Base-by-base conservation (phyloP, 306 rosid genomes). In the Prinsepia uniflora region DNA sequence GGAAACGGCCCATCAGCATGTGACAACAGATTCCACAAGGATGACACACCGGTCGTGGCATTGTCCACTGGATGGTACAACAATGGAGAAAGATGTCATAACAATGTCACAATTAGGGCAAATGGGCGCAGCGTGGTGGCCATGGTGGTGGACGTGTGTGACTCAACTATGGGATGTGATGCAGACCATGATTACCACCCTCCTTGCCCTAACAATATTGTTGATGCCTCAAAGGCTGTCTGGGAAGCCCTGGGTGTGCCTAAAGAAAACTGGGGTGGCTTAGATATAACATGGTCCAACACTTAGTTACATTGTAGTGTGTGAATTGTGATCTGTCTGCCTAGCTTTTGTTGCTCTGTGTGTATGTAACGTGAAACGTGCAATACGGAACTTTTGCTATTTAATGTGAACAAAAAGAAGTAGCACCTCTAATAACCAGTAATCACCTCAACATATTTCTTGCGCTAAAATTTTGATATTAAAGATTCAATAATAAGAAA, bases 81-180 rank as follows among this genome's bases (percentile, higher is more conserved):
- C 11, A 75, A 82, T 0, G 72, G 77, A 46, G 36, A 30, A 30
- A 30, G 3, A 3, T 30, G 36, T 30, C 36, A 30, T 30, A 30
- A 30, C 36, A 30, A 30, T 30, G 36, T 86, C 39, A 72, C n/a
- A 24, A 79, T 86, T 6, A 4, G 13, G 30, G 90, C 63, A 0
- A 81, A 86, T 62, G 86, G 90, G 3, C 72, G 19, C 13, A 76
- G 41, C 2, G 87, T 82, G 11, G 59, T 45, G 34, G 90, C 86
- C 0, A 60, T 10, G 70, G 90, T 86, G 59, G 84, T 86, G 30
- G 90, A 86, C 9, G 88, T 83, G 57, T 86, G 88, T 79, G 90
- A 83, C 22, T 83, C 90, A 2, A 79, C 74, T 3, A 45, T 0
- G 52, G 90, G 90, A 7, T 84, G 81, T 54, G 85, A 84, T 72